Evolutionary conservation across 2,329 filamentous ascomycete genomes (phyloP), one percentile per base, ranked within the genome.

Genomic region (Hypoxylon sp.): DNA sequence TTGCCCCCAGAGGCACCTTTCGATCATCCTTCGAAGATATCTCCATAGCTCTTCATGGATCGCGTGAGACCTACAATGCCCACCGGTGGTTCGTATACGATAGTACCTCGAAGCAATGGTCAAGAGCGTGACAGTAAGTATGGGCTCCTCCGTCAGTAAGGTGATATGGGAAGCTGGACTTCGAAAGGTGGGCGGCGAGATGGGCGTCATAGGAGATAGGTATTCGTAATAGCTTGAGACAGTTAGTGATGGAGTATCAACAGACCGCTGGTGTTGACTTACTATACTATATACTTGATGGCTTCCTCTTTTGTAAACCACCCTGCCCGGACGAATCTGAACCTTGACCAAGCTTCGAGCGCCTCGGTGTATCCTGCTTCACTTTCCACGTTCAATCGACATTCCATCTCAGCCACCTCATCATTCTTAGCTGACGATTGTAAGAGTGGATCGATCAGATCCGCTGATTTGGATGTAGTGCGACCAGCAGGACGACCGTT

Each of bases 21-120:
- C 93, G 70, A 98, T 96, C 92, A 98, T 97, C 63, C 93, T 92
- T 54, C 94, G 90, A 29, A 98, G 86, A 75, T 97, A 97, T 29
- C 90, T 92, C 96, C 96, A 99, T 4, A 98, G 86, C 78, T 96
- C 94, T 74, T 97, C 93, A 71, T 98, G 96, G 58, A 99, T 97
- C 50, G 93, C 91, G 73, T 96, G 93, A 0, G 94, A 93, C 53
- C 96, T 89, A 50, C 93, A 96, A 67, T 90, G 85, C 0, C 92
- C 91, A 2, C 93, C 94, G 0, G 94, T 90, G 1, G 93, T 93
- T 19, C 89, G 86, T 50, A 97, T 89, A 64, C 88, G 88, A 76
- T 91, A 90, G 77, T 97, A 97, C 53, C 96, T 88, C 4, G 94
- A 97, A 1, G 96, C 88, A 56, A 97, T 96, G 6, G 95, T 96